phyloP scores from a whole-genome alignment of 176 grass and related monocot species.

The Avena sativa region DNA sequence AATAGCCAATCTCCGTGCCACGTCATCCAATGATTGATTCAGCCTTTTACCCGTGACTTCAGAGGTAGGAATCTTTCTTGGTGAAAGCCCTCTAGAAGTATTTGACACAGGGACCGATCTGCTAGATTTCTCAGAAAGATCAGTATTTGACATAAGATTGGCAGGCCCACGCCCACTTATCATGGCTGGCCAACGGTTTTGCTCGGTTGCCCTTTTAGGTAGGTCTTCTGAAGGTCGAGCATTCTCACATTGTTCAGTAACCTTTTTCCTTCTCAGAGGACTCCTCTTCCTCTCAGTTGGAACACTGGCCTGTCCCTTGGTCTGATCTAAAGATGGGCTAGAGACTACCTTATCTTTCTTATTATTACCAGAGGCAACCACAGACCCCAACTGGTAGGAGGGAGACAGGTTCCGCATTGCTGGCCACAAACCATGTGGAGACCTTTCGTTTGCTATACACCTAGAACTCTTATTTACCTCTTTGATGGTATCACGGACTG shows the following conservation, averaged over 20 bases:
- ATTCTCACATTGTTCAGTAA: constrained; percentile 71
- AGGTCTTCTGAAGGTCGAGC: constrained; percentile 50
- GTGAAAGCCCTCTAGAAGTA: constrained; percentile 59
- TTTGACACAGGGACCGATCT: constrained; percentile 45
- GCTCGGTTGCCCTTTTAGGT: constrained; percentile 56
- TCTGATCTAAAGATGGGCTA: constrained; percentile 36
- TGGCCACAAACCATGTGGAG: constrained; percentile 85
- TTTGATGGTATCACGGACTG: constrained; percentile 55
- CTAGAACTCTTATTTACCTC: constrained; percentile 57
- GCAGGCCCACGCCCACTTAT: constrained; percentile 47
- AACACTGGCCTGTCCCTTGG: constrained; percentile 22
- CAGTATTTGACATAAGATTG: constrained; percentile 52
- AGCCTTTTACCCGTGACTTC: constrained; percentile 40
- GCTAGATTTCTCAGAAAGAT: constrained; percentile 53
- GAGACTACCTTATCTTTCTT: constrained; percentile 56
- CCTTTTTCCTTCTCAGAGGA: constrained; percentile 69
- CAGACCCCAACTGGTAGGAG: constrained; percentile 75
- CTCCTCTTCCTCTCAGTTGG: constrained; percentile 70
- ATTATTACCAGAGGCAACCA: constrained; percentile 49
- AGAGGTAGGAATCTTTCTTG: constrained; percentile 45
- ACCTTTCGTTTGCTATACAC: constrained; percentile 40
- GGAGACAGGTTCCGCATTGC: constrained; percentile 83
- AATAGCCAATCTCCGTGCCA: constrained; percentile 56
- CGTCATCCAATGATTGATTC: constrained; percentile 56
- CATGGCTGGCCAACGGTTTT: constrained; percentile 72